These are phyloP conservation scores for Exutisphaerella laricina DNA, from an alignment of 2,329 filamentous ascomycete species.

Conservation along the genomic window DNA sequence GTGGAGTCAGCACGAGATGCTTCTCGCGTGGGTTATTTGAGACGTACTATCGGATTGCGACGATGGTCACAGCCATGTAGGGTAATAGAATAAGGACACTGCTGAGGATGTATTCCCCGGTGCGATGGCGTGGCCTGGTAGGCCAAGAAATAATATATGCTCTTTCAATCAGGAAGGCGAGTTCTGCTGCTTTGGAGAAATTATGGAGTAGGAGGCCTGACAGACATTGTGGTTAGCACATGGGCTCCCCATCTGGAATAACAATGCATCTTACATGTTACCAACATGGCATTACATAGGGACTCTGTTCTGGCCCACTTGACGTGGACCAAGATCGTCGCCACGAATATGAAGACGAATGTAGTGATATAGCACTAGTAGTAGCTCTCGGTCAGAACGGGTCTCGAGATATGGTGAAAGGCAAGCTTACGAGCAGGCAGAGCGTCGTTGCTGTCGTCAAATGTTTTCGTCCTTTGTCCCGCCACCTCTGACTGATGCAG, in stretches of 20 bases:
- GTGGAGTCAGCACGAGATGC: too few relatives aligned
- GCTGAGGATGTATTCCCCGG: conserved; percentile 9
- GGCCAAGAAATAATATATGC: conserved; percentile 14
- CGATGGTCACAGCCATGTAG: conserved; percentile 2
- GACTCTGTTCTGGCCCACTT: neutral
- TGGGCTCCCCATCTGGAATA: too few relatives aligned
- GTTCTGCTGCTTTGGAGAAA: conserved; percentile 6
- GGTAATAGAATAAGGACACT: conserved; percentile 8
- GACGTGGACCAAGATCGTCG: conserved; percentile 7
- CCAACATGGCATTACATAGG: conserved; percentile 8
- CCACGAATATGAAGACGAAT: conserved; percentile 8
- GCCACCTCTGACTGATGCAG: conserved; percentile 7
- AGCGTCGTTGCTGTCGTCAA: conserved; percentile 1
- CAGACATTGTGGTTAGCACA: too few relatives aligned
- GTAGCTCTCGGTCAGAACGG: too few relatives aligned
- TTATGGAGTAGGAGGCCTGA: conserved; percentile 7
- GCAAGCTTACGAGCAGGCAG: neutral
- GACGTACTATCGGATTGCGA: conserved; percentile 8
- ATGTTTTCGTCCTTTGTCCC: neutral
- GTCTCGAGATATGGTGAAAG: too few relatives aligned
- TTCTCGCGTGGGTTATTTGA: too few relatives aligned
- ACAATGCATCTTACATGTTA: conserved; percentile 4
- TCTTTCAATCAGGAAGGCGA: conserved; percentile 13
- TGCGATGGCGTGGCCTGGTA: conserved; percentile 1
- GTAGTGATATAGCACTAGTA: conserved; percentile 9